Conservation (phyloP, 176 grass and related monocot genomes). For the Puya raimondii region DNA sequence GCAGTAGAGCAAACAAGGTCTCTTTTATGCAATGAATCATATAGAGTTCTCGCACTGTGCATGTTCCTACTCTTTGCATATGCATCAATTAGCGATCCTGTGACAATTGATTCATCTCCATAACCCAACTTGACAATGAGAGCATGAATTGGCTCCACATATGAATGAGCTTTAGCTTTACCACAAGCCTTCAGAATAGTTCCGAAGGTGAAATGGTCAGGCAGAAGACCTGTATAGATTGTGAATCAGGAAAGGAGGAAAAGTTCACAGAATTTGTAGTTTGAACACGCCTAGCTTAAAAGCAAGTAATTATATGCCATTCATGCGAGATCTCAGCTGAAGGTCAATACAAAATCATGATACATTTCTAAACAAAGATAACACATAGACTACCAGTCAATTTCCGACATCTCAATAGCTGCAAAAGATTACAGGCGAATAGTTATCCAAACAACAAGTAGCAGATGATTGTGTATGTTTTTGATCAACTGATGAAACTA, state of each 20-base stretch:
- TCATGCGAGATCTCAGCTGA: no score
- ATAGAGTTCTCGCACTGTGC: constrained; percentile 35
- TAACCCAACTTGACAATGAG: constrained; percentile 59
- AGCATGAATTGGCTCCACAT: constrained; percentile 46
- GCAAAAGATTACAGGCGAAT: no score
- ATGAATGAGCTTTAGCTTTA: constrained; percentile 15
- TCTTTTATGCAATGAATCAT: constrained; percentile 40
- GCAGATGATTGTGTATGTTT: no score
- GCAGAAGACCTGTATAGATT: constrained; percentile 36
- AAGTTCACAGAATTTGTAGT: not conserved
- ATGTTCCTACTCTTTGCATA: constrained; percentile 64
- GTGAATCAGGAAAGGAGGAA: constrained; percentile 7
- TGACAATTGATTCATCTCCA: constrained; percentile 32
- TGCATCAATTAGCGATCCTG: constrained; percentile 57
- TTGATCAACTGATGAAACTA: no score
- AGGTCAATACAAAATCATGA: no score
- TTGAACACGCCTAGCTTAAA: no score
- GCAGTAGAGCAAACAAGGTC: constrained; percentile 63
- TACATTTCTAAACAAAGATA: no score
- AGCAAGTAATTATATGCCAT: no score
- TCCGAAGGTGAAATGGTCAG: constrained; percentile 72
- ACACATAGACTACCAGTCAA: no score
- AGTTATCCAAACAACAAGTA: no score
- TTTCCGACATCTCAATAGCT: no score
- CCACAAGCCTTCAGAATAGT: constrained; percentile 54